phyloP scores from a whole-genome alignment of 1,284 basidiomycete genomes.

The Trichosporon faecale region DNA sequence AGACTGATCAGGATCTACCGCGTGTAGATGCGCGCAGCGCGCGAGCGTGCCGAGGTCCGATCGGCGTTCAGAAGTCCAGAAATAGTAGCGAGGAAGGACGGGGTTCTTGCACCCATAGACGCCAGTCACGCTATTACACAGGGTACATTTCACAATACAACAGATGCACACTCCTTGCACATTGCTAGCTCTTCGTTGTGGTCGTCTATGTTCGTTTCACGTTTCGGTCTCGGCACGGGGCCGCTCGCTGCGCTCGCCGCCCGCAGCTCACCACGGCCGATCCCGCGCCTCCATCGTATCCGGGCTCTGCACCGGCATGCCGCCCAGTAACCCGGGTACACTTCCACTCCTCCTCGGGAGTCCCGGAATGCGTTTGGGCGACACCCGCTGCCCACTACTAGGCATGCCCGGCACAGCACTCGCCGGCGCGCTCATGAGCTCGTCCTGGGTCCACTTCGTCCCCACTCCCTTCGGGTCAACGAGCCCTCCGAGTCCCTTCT shows the following conservation, averaged over 20 bases:
- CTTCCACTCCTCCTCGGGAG: background rate
- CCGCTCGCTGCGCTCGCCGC: background rate
- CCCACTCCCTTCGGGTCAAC: background rate
- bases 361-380: background rate
- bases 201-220: background rate
- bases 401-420: background rate
- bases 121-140: background rate
- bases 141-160: background rate
- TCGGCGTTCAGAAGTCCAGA: no score
- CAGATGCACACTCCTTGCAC: background rate
- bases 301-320: background rate
- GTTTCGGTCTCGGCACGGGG: background rate
- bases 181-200: background rate
- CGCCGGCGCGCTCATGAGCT: background rate
- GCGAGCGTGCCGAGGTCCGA: background rate
- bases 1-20: conserved; percentile 67
- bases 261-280: conserved; percentile 3
- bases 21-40: conserved; percentile 18
- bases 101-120: background rate
- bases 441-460: background rate
- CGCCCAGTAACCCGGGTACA: background rate
- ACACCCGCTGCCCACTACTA: background rate
- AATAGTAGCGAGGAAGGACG: no score
- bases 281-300: background rate
- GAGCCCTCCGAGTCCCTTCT: background rate